phyloP scores from a whole-genome alignment of 192 early-diverging fungal genomes.

The Coemansia sp. region DNA sequence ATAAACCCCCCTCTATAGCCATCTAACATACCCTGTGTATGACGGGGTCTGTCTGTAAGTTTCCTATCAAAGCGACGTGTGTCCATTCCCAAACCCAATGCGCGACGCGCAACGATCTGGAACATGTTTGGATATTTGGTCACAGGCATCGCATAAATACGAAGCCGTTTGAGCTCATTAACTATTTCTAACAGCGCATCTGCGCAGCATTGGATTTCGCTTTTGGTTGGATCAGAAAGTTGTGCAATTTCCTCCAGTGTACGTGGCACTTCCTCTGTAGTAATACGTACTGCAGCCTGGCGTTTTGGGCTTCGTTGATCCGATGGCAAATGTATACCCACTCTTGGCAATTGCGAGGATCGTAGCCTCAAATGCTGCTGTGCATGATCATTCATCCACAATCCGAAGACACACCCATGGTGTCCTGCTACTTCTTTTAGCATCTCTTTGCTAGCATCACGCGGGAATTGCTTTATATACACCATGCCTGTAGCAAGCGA shows the following conservation, averaged over 20 bases:
- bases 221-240: constrained; percentile 16
- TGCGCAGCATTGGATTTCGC: constrained; percentile 11
- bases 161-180: not conserved
- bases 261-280: constrained; percentile 16
- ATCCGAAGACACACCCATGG: constrained; percentile 4
- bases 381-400: not conserved
- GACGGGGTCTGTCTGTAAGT: constrained; percentile 17
- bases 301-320: not conserved
- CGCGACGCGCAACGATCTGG: constrained; percentile 16
- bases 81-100: constrained; percentile 15
- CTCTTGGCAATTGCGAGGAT: not conserved
- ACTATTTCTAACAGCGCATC: not conserved
- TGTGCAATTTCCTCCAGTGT: constrained; percentile 18
- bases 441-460: not conserved
- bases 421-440: not conserved
- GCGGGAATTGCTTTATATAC: constrained; percentile 12
- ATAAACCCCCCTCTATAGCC: constrained; percentile 37
- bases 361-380: not conserved
- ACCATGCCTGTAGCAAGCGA: constrained; percentile 20
- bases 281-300: constrained; percentile 27
- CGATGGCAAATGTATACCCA: not conserved
- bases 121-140: constrained; percentile 27
- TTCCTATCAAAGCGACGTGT: constrained; percentile 27
- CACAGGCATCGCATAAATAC: constrained; percentile 12
- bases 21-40: constrained; percentile 35